Conservation (phyloP, 139 green algal species). For the Tetraselmis chui region DNA sequence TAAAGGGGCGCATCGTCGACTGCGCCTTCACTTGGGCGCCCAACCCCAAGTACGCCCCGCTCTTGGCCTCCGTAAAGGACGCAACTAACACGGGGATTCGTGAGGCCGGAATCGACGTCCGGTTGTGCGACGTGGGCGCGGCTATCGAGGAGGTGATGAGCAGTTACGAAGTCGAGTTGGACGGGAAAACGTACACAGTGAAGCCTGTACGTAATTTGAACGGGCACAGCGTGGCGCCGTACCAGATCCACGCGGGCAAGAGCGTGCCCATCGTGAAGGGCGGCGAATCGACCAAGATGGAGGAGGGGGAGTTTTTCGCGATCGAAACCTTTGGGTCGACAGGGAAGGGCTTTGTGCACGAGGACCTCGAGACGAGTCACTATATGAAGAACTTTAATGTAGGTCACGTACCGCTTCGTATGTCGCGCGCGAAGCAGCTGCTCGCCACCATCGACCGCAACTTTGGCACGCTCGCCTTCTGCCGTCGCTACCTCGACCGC, state of each 20-base stretch:
- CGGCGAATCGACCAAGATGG: constrained; percentile 87
- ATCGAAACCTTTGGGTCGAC: constrained; percentile 99
- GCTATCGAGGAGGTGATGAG: constrained; percentile 93
- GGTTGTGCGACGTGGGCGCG: constrained; percentile 91
- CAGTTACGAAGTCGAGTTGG: constrained; percentile 91
- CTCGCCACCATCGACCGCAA: constrained; percentile 90
- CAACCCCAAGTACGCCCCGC: constrained; percentile 87
- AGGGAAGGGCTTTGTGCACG: constrained; percentile 84
- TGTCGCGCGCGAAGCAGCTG: constrained; percentile 89
- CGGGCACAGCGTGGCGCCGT: constrained; percentile 92
- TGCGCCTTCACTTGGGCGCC: constrained; percentile 92
- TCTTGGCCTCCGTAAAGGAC: constrained; percentile 83
- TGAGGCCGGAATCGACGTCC: constrained; percentile 88
- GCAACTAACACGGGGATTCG: constrained; percentile 88
- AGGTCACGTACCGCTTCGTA: constrained; percentile 81
- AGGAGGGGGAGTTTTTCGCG: constrained; percentile 98
- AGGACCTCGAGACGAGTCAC: constrained; percentile 96
- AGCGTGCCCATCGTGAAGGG: constrained; percentile 79
- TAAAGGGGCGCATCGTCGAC: constrained; percentile 93
- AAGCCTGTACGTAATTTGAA: constrained; percentile 86
- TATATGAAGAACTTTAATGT: constrained; percentile 98
- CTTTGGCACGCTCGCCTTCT: constrained; percentile 99
- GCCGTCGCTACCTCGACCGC: constrained; percentile 84
- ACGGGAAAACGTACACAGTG: constrained; percentile 82
- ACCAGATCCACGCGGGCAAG: constrained; percentile 94